Conservation (phyloP, 192 early-diverging fungal genomes). For the Obelidium mucronatum region DNA sequence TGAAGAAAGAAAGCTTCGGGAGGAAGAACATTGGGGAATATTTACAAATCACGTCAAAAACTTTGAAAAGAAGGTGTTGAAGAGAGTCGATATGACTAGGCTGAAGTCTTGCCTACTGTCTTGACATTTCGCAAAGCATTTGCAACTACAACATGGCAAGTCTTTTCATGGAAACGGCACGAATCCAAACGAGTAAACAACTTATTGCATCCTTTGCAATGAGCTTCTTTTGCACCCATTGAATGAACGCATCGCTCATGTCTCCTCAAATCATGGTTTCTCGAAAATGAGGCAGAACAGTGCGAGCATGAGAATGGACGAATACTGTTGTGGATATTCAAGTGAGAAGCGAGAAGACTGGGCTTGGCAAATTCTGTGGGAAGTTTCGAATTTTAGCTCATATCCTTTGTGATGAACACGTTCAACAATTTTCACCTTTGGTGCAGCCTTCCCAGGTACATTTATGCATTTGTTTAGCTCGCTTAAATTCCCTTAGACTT, state of each 20-base stretch:
- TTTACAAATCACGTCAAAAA: too few species aligned
- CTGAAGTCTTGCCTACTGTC: too few species aligned
- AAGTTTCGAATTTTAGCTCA: not conserved
- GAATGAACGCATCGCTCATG: slow-evolving; percentile 17
- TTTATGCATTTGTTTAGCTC: slow-evolving; percentile 4
- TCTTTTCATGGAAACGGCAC: not conserved
- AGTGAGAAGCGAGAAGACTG: not conserved
- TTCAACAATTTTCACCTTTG: not conserved
- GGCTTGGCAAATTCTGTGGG: slow-evolving; percentile 6
- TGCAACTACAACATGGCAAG: not conserved
- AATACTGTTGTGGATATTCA: not conserved
- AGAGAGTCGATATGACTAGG: too few species aligned
- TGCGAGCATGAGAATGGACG: not conserved
- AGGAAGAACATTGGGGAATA: too few species aligned
- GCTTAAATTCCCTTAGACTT: not conserved
- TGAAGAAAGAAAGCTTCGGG: too few species aligned
- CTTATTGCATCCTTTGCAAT: not conserved
- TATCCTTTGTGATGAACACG: not conserved
- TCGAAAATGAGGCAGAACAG: slow-evolving; percentile 5
- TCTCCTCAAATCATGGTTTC: slow-evolving; percentile 17
- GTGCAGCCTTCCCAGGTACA: slow-evolving; percentile 10
- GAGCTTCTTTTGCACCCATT: slow-evolving; percentile 7
- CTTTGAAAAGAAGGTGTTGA: too few species aligned
- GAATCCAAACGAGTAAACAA: slow-evolving; percentile 14
- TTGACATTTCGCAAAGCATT: not conserved